Conservation (phyloP, 2,329 filamentous ascomycete genomes). For the Chaetoscypha palmicola region DNA sequence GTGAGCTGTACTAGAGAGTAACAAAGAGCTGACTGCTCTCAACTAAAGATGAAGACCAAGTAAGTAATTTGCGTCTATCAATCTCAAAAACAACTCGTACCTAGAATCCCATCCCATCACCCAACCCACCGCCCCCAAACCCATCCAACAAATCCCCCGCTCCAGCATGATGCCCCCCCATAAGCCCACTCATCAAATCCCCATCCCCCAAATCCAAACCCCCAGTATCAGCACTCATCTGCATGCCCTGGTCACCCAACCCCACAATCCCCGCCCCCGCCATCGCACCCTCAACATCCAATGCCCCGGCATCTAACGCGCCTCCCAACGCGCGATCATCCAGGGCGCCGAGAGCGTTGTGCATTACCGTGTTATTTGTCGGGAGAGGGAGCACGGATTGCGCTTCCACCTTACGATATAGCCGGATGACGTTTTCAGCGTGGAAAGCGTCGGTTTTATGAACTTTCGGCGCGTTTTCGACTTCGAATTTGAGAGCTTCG, state of each 20-base stretch:
- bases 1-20: neutral
- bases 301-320: conserved; percentile 9
- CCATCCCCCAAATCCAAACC: conserved; percentile 3
- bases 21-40: neutral
- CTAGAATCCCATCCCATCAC: conserved; percentile 21
- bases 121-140: conserved; percentile 16
- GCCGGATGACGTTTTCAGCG: conserved; percentile 26
- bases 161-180: conserved; percentile 12
- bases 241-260: conserved; percentile 9
- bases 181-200: conserved; percentile 22
- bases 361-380: conserved; percentile 12
- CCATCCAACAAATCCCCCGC: conserved; percentile 11
- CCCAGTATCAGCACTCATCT: conserved; percentile 6
- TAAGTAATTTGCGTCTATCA: too few relatives aligned
- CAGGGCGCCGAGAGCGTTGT: conserved; percentile 9
- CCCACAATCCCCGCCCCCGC: conserved; percentile 5
- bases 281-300: conserved; percentile 12
- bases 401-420: conserved; percentile 30
- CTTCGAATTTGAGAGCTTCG: conserved; percentile 27
- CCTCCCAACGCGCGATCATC: conserved; percentile 3
- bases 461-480: conserved; percentile 23
- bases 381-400: conserved; percentile 15
- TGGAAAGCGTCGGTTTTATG: conserved; percentile 23
- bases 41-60: neutral
- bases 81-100: too few relatives aligned